Conservation (phyloP, 2,329 filamentous ascomycete species). For the Podosphaera leucotricha region DNA sequence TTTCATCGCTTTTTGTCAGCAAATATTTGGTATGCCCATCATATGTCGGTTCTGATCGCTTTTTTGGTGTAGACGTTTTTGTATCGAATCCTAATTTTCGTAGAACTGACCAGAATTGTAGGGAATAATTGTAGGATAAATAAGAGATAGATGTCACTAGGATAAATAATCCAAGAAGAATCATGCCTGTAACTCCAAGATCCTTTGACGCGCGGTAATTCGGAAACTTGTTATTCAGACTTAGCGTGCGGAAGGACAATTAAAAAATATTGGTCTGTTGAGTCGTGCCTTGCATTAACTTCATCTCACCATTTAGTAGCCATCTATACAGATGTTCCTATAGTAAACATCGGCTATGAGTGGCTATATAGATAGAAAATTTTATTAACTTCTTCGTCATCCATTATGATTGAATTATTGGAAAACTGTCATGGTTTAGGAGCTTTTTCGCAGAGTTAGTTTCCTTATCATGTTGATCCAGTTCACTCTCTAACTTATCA, state of each 20-base stretch:
- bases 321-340: neutral
- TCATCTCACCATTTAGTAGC: neutral
- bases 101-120: neutral
- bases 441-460: neutral
- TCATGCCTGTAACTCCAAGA: constrained; percentile 19
- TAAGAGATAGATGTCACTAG: constrained; percentile 36
- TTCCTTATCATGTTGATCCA: neutral
- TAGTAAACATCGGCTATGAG: neutral
- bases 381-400: neutral
- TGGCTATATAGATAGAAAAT: neutral
- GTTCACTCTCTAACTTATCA: neutral
- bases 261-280: neutral
- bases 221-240: neutral
- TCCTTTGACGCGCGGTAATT: constrained; percentile 4
- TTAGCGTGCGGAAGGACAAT: neutral
- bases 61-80: neutral
- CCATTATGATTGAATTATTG: neutral
- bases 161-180: constrained; percentile 34
- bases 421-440: neutral
- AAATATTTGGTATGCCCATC: neutral
- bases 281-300: neutral
- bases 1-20: neutral
- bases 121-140: constrained; percentile 22
- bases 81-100: neutral
- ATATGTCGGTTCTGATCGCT: neutral